phyloP scores from a whole-genome alignment of 2,329 filamentous ascomycete species.

The Fusarium bulbicola region DNA sequence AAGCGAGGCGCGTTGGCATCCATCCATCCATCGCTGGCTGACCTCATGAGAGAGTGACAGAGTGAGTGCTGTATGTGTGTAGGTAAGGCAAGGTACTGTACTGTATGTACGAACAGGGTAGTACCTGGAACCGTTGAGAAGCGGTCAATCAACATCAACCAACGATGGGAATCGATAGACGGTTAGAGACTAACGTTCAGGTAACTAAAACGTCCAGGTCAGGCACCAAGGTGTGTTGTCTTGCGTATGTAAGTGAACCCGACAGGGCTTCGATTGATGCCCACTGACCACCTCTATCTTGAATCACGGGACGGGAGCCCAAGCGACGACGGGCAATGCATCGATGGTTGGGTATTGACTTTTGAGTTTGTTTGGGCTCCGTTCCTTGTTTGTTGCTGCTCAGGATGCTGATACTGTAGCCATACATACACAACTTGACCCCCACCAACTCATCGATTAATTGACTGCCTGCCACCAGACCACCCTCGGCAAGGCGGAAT shows the following conservation, averaged over 20 bases:
- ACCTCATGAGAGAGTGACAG: slow-evolving; percentile 38
- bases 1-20: slow-evolving; percentile 36
- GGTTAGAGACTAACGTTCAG: neutral
- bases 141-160: slow-evolving; percentile 44
- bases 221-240: slow-evolving; percentile 42
- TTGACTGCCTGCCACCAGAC: slow-evolving; percentile 11
- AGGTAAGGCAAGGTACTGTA: neutral
- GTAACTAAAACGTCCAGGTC: slow-evolving; percentile 24
- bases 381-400: slow-evolving; percentile 3
- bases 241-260: slow-evolving; percentile 40
- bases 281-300: slow-evolving; percentile 39
- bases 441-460: slow-evolving; percentile 23
- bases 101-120: slow-evolving; percentile 40
- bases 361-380: neutral
- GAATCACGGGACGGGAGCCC: slow-evolving; percentile 14
- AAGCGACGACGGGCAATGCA: neutral
- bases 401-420: neutral
- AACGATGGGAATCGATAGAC: slow-evolving; percentile 26
- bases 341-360: slow-evolving; percentile 2
- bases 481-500: slow-evolving; percentile 17
- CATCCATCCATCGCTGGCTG: slow-evolving; percentile 9
- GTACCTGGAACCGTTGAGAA: slow-evolving; percentile 46
- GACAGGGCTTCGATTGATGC: slow-evolving; percentile 43
- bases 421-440: neutral
- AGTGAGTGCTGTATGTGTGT: slow-evolving; percentile 4